These are phyloP conservation scores for Diaporthe sp. DNA, from an alignment of 2,329 filamentous ascomycete genomes.

Conservation along the genomic window DNA sequence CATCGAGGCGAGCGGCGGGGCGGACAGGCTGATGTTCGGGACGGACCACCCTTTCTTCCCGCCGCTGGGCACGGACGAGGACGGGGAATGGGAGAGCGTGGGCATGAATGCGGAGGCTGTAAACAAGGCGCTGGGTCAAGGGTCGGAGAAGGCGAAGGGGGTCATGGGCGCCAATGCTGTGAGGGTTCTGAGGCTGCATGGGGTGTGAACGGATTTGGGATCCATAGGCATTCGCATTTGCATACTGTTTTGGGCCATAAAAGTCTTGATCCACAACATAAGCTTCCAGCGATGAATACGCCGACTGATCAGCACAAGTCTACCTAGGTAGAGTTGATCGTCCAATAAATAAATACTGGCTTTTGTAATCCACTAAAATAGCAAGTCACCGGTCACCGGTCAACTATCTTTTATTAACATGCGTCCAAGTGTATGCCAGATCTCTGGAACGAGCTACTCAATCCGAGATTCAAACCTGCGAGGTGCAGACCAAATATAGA, in stretches of 20 bases:
- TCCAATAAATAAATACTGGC: constrained; percentile 4
- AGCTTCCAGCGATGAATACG: constrained; percentile 9
- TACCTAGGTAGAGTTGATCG: neutral
- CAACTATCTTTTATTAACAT: neutral
- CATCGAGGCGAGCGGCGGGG: constrained; percentile 73
- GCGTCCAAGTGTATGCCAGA: neutral
- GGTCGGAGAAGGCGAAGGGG: constrained; percentile 42
- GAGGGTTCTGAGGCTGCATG: constrained; percentile 45
- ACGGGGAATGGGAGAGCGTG: constrained; percentile 79
- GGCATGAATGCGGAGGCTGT: constrained; percentile 57
- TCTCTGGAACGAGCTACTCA: neutral
- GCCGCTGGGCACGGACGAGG: constrained; percentile 73
- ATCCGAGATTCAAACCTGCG: neutral
- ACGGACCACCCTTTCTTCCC: constrained; percentile 90
- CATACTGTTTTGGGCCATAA: neutral
- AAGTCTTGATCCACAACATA: constrained; percentile 10
- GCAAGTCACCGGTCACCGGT: neutral
- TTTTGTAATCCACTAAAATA: neutral
- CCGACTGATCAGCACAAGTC: neutral
- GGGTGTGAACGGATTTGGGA: constrained; percentile 38
- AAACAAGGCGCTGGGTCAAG: constrained; percentile 45
- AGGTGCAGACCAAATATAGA: constrained; percentile 6
- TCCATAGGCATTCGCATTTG: neutral
- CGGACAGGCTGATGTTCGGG: constrained; percentile 82
- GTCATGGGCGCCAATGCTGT: constrained; percentile 50